Base-by-base conservation (phyloP, 257 asterid genomes). In the Verbena officinalis region DNA sequence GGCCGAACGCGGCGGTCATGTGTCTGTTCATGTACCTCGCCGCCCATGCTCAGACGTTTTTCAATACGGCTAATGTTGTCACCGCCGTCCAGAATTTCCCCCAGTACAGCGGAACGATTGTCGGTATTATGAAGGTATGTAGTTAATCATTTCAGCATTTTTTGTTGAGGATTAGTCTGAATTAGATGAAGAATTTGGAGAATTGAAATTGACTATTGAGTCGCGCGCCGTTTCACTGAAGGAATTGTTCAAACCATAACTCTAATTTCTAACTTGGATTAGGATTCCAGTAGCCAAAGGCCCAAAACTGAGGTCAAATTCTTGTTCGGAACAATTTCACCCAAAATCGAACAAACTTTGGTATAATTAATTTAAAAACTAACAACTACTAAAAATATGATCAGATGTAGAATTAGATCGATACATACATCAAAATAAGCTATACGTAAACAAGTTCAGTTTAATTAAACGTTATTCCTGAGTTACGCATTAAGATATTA, bases 91-190 rank as follows among this genome's bases (percentile, higher is more conserved):
- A 73, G 73, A 93, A 93, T 69, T 90, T 90, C 27, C 97, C 89
- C 0, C 76, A 68, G 1, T 82, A 85, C 21, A 74, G 88, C 67
- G 97, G 99, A 1, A 93, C 99, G n/a, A 66, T 84, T 12, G 91
- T 93, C 55, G 97, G 97, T 7, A 87, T 93, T n/a, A 87, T 93
- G 97, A 93, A 93, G 97, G 97, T 92, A 79, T 0, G 33, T 38
- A 45, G 5, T 27, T 27, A 27, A 2, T n/a, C n/a, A n/a, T 27
- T 53, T 45, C 10, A 16, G 4, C 59, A 7, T 24, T 45, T 31
- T 34, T 9, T 9, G 40, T 36, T 39, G 4, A 3, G 31, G 45
- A 4, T 20, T 59, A 21, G 17, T 22, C 24, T 55, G 20, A 11
- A 39, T 4, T 14, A 21, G 16, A 9, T 0, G 12, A 27, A 6